A percentile compares a stretch with the other conserved stretches of the same genome.
Conservation (phyloP, 2,329 filamentous ascomycete species). For the Shiraia bambusicola region DNA sequence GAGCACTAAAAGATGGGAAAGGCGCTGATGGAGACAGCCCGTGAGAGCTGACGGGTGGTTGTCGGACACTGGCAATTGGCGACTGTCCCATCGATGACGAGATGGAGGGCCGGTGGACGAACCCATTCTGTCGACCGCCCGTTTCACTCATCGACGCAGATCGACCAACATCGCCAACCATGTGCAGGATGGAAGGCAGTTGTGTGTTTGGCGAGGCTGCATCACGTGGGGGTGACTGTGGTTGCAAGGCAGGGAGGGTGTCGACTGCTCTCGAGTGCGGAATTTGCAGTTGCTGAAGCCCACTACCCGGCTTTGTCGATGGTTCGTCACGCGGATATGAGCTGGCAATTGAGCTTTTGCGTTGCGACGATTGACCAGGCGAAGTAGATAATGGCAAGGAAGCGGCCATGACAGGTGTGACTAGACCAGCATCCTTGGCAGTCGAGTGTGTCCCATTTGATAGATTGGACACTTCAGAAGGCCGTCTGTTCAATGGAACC, state of each 20-base stretch:
- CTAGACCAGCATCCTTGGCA: slow-evolving; percentile 5
- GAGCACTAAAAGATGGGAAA: slow-evolving; percentile 33
- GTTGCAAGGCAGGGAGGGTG: slow-evolving; percentile 41
- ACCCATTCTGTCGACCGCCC: slow-evolving; percentile 26
- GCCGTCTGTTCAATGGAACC: slow-evolving; percentile 12
- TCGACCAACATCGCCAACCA: slow-evolving; percentile 37
- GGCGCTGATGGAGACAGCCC: slow-evolving; percentile 36
- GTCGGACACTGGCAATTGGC: slow-evolving; percentile 36
- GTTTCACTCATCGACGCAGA: slow-evolving; percentile 37
- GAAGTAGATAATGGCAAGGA: slow-evolving; percentile 12
- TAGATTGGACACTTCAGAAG: slow-evolving; percentile 12
- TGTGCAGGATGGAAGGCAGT: slow-evolving; percentile 37
- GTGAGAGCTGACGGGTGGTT: slow-evolving; percentile 37
- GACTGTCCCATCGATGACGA: slow-evolving; percentile 41
- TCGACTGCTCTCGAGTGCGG: slow-evolving; percentile 31
- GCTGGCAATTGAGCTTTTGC: slow-evolving; percentile 21
- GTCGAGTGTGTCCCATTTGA: slow-evolving; percentile 9
- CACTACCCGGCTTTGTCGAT: slow-evolving; percentile 28
- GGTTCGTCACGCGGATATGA: slow-evolving; percentile 23
- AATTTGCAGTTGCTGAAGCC: slow-evolving; percentile 38
- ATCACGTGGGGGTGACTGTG: slow-evolving; percentile 34
- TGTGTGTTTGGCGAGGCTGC: slow-evolving; percentile 35
- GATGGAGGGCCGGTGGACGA: slow-evolving; percentile 39
- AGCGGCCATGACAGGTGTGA: slow-evolving; percentile 4
- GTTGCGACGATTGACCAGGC: slow-evolving; percentile 16